A percentile compares a stretch with the other conserved stretches of the same genome.
Evolutionary conservation across 352 stramenopile species (phyloP).

Genomic region (Phytopythium delawarense): DNA sequence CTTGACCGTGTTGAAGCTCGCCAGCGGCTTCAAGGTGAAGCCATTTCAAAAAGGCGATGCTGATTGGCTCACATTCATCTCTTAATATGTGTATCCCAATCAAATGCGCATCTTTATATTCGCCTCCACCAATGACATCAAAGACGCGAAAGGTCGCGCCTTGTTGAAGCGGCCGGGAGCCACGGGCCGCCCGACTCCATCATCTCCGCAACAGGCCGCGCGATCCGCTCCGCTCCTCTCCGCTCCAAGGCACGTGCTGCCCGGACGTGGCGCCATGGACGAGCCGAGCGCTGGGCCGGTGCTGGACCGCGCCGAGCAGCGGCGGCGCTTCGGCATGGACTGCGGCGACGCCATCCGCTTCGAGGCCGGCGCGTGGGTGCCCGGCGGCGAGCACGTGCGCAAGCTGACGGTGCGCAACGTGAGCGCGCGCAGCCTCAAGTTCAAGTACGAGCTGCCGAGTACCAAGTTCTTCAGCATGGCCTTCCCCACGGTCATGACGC

Average conservation of each 20-base stretch:
- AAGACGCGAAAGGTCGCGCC: constrained; percentile 8
- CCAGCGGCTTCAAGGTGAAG: background rate
- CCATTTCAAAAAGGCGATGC: background rate
- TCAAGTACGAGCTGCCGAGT: constrained; percentile 91
- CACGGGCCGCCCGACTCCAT: background rate
- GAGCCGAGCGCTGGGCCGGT: constrained; percentile 22
- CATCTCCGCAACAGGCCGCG: background rate
- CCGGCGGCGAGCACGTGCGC: constrained; percentile 89
- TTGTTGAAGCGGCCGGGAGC: constrained; percentile 1
- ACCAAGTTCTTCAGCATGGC: constrained; percentile 94
- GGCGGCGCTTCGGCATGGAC: constrained; percentile 68
- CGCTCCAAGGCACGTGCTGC: background rate
- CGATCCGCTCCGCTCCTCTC: background rate
- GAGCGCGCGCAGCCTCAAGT: constrained; percentile 78
- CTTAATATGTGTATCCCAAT: background rate
- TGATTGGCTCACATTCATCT: background rate
- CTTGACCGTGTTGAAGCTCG: background rate
- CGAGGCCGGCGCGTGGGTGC: constrained; percentile 81
- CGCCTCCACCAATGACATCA: background rate
- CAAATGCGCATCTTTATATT: background rate
- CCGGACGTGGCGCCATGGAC: background rate
- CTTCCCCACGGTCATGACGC: constrained; percentile 86
- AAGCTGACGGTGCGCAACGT: constrained; percentile 92
- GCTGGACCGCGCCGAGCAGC: constrained; percentile 68
- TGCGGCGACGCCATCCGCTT: constrained; percentile 88